Evolutionary conservation across 2,329 filamentous ascomycete genomes (phyloP).

Genomic region (Ophiosphaerella narmari): DNA sequence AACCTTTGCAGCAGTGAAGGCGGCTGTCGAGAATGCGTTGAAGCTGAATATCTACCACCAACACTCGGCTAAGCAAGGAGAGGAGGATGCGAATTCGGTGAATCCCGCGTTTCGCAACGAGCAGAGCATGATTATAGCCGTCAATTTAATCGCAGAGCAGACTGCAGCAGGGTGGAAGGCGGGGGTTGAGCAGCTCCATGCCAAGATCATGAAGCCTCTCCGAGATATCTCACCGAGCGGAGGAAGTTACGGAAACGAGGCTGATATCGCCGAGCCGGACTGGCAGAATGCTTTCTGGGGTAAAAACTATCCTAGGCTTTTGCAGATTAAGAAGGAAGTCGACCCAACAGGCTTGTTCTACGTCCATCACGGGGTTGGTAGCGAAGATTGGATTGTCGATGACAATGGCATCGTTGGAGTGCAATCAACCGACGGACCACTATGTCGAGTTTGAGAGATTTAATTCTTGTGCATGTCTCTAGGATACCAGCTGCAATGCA

Average conservation of each 20-base stretch:
- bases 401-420: conserved; percentile 36
- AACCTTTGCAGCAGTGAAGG: conserved; percentile 29
- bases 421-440: conserved; percentile 34
- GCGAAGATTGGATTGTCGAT: conserved; percentile 35
- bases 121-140: conserved; percentile 27
- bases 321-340: conserved; percentile 34
- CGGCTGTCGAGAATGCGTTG: conserved; percentile 27
- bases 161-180: conserved; percentile 30
- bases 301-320: conserved; percentile 31
- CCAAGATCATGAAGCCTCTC: conserved; percentile 29
- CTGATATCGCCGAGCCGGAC: conserved; percentile 46
- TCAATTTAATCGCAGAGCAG: conserved; percentile 22
- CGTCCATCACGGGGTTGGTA: conserved; percentile 37
- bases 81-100: conserved; percentile 30
- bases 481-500: background rate
- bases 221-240: conserved; percentile 27
- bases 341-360: conserved; percentile 42
- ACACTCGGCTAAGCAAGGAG: conserved; percentile 21
- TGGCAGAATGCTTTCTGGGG: conserved; percentile 51
- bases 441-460: conserved; percentile 23
- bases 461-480: conserved; percentile 3
- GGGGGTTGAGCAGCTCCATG: conserved; percentile 20
- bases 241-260: conserved; percentile 48
- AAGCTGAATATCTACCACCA: conserved; percentile 33
- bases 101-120: conserved; percentile 38